Base-by-base conservation (phyloP, 257 asterid genomes). In the Cordia subcordata region DNA sequence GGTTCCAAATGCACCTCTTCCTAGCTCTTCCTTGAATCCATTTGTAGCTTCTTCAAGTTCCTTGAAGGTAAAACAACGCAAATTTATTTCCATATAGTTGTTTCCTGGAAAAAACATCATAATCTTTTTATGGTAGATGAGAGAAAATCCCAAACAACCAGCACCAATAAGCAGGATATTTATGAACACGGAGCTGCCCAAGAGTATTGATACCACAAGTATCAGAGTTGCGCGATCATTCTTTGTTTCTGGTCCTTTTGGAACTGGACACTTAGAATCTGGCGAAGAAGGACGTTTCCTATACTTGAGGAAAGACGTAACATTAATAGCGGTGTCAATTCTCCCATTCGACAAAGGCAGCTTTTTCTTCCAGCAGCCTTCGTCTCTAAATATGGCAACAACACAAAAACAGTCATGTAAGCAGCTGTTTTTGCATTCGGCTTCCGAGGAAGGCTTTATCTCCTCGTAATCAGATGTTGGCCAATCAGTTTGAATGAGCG, bases 1-100 rank as follows among this genome's bases (percentile, higher is more conserved):
- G 4, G 75, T 65, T 11, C 86, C 86, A 53, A 81, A 86, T 0
- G 95, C 82, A 1, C 92, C 92, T 52, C 84, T 68, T 9, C 91
- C 95, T 16, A 73, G 8, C 57, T 71, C 77, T 18, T 75, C 77
- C 42, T 35, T 63, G 68, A 67, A 75, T 45, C 51, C 59, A 13
- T 60, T 11, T 15, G 81, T 75, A 3, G 77, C 77, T 59, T 67
- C 57, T 27, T 4, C 56, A 1, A 75, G 77, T 57, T 63, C 68
- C 35, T 60, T 21, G 53, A 53, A 67, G 4, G 65, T 42, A 49
- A 67, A 71, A n/a, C 45, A 37, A 15, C 50, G 70, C 55, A 71
- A 11, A 58, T 68, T 75, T 22, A 58, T 17, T 10, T 60, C 66
- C 6, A 8, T 0, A 0, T 35, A 50, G 11, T 17, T 6, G 1